Conservation (phyloP, 805 yeast genomes). For the Schizosaccharomyces japonicus region DNA sequence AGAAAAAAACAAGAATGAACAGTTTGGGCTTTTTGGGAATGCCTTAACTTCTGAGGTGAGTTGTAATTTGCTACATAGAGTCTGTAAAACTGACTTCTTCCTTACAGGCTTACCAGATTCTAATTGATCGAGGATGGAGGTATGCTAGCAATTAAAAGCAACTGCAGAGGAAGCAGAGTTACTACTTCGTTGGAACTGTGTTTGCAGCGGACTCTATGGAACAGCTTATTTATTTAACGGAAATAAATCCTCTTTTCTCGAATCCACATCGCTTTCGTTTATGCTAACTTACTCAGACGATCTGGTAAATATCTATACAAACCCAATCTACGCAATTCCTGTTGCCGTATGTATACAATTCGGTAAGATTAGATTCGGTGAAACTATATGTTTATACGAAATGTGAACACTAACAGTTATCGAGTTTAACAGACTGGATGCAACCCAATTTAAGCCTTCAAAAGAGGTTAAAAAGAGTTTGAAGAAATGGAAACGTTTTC, state of each 20-base stretch:
- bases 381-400: not conserved
- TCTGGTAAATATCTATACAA: slow-evolving; percentile 47
- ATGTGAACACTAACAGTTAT: not conserved
- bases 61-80: not conserved
- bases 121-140: slow-evolving; percentile 45
- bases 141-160: not conserved
- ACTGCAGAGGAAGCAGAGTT: not conserved
- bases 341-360: slow-evolving; percentile 63
- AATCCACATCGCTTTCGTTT: not conserved
- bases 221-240: no score
- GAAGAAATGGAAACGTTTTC: slow-evolving; percentile 27
- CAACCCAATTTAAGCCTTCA: slow-evolving; percentile 22
- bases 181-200: no score
- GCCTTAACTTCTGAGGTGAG: slow-evolving; percentile 17
- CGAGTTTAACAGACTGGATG: slow-evolving; percentile 24
- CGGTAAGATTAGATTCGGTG: slow-evolving; percentile 4
- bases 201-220: no score
- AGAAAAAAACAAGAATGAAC: slow-evolving; percentile 15
- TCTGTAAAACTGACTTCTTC: not conserved
- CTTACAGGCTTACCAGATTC: slow-evolving; percentile 30
- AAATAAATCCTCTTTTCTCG: not conserved
- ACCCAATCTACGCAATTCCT: slow-evolving; percentile 22
- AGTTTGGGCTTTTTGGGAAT: slow-evolving; percentile 19
- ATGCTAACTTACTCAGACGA: slow-evolving; percentile 21
- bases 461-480: slow-evolving; percentile 47